Evolutionary conservation across 2,329 filamentous ascomycete species (phyloP).

Genomic region (Thielaviopsis punctulata): DNA sequence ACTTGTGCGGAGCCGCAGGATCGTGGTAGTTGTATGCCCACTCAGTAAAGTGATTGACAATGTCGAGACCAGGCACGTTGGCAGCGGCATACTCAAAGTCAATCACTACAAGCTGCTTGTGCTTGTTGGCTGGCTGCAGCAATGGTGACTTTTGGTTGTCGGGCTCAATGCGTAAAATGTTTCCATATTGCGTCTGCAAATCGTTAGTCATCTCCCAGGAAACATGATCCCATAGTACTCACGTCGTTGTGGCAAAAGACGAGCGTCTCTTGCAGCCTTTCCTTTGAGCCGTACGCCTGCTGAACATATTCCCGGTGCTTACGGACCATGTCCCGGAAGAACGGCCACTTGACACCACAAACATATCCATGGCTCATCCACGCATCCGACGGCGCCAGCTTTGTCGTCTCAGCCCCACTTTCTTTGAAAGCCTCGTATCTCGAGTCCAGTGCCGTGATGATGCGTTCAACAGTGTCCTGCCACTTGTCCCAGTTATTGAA

Average conservation of each 20-base stretch:
- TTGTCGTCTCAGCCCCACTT: constrained; percentile 1
- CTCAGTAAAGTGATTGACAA: constrained; percentile 95
- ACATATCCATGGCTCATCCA: constrained; percentile 61
- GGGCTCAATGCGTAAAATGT: constrained; percentile 61
- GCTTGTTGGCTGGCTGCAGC: constrained; percentile 74
- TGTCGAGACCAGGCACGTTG: constrained; percentile 73
- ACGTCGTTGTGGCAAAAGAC: constrained; percentile 98
- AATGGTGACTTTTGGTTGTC: constrained; percentile 67
- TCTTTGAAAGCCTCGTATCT: constrained; percentile 34
- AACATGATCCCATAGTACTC: constrained; percentile 21
- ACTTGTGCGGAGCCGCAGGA: constrained; percentile 41
- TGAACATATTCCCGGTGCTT: constrained; percentile 64
- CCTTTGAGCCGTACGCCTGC: constrained; percentile 48
- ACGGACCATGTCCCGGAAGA: constrained; percentile 57
- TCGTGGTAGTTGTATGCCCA: constrained; percentile 98
- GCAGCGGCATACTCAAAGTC: constrained; percentile 95
- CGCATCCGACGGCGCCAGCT: constrained; percentile 20
- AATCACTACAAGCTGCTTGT: constrained; percentile 92
- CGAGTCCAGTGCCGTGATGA: constrained; percentile 37
- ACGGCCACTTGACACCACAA: constrained; percentile 67
- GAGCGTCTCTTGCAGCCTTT: constrained; percentile 53
- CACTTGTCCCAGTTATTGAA: constrained; percentile 94
- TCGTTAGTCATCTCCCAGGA: background rate
- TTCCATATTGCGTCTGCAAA: constrained; percentile 83
- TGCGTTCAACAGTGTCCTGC: constrained; percentile 48